Evolutionary conservation across 2,329 filamentous ascomycete genomes (phyloP).

Genomic region (Curvularia sp.): DNA sequence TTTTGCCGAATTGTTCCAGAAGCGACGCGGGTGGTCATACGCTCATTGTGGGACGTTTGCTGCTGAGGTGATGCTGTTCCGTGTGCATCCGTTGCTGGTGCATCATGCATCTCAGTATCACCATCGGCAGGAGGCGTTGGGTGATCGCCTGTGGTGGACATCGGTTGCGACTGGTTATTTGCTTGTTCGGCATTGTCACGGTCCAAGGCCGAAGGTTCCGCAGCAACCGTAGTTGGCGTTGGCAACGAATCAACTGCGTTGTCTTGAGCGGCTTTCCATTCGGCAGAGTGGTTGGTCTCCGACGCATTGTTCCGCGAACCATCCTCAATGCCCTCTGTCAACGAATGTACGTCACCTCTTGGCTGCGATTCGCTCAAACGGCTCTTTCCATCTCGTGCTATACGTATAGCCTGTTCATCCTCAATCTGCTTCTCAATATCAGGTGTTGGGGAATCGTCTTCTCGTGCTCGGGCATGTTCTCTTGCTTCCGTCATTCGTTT

Average conservation of each 20-base stretch:
- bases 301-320: slow-evolving; percentile 16
- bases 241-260: slow-evolving; percentile 45
- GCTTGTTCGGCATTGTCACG: slow-evolving; percentile 31
- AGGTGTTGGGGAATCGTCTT: slow-evolving; percentile 59
- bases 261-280: slow-evolving; percentile 23
- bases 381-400: slow-evolving; percentile 43
- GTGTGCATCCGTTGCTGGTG: slow-evolving; percentile 20
- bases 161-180: slow-evolving; percentile 15
- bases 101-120: slow-evolving; percentile 46
- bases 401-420: slow-evolving; percentile 58
- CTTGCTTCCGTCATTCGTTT: slow-evolving; percentile 58
- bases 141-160: slow-evolving; percentile 32
- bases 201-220: slow-evolving; percentile 38
- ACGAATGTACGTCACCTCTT: slow-evolving; percentile 18
- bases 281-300: slow-evolving; percentile 17
- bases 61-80: slow-evolving; percentile 33
- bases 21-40: slow-evolving; percentile 73
- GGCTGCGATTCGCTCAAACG: slow-evolving; percentile 32
- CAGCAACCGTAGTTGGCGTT: slow-evolving; percentile 45
- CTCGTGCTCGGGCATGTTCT: slow-evolving; percentile 45
- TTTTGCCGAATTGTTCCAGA: slow-evolving; percentile 75
- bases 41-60: slow-evolving; percentile 48
- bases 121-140: slow-evolving; percentile 47
- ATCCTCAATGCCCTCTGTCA: slow-evolving; percentile 37
- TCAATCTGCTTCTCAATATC: slow-evolving; percentile 66